A percentile compares a stretch with the other conserved stretches of the same genome.
phyloP scores from a whole-genome alignment of 2,329 filamentous ascomycete species.

The Exophiala lecanii-corni region DNA sequence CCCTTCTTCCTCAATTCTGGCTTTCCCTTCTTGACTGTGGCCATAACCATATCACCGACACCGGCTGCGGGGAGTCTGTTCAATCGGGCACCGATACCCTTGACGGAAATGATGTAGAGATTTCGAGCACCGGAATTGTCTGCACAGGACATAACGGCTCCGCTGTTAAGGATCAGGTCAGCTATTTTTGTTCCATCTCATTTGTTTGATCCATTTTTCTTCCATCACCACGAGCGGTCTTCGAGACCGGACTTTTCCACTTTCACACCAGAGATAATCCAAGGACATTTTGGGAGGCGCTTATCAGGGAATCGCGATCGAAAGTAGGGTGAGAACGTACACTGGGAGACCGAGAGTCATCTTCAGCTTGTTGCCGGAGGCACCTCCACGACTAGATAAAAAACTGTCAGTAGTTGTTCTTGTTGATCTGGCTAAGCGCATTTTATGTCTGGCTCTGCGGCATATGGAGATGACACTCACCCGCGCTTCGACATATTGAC shows the following conservation, averaged over 20 bases:
- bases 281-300: neutral
- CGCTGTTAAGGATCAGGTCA: slow-evolving; percentile 55
- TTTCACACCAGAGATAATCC: too few relatives aligned
- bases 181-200: slow-evolving; percentile 5
- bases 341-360: slow-evolving; percentile 99
- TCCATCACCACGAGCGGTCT: too few relatives aligned
- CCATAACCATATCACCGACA: slow-evolving; percentile 99
- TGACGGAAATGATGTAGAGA: slow-evolving; percentile 99
- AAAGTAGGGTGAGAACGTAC: slow-evolving; percentile 58
- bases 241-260: too few relatives aligned
- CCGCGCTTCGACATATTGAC: slow-evolving; percentile 27
- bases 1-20: slow-evolving; percentile 97
- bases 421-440: neutral
- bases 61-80: slow-evolving; percentile 96
- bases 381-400: slow-evolving; percentile 63
- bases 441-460: neutral
- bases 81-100: slow-evolving; percentile 94
- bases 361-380: slow-evolving; percentile 99
- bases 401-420: slow-evolving; percentile 9
- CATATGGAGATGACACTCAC: too few relatives aligned
- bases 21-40: slow-evolving; percentile 99
- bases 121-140: slow-evolving; percentile 99
- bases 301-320: slow-evolving; percentile 7
- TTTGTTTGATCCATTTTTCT: too few relatives aligned
- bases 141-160: slow-evolving; percentile 99